A percentile compares a stretch with the other conserved stretches of the same genome.
phyloP scores from a whole-genome alignment of 805 yeast species.

The Naumovozyma baii region DNA sequence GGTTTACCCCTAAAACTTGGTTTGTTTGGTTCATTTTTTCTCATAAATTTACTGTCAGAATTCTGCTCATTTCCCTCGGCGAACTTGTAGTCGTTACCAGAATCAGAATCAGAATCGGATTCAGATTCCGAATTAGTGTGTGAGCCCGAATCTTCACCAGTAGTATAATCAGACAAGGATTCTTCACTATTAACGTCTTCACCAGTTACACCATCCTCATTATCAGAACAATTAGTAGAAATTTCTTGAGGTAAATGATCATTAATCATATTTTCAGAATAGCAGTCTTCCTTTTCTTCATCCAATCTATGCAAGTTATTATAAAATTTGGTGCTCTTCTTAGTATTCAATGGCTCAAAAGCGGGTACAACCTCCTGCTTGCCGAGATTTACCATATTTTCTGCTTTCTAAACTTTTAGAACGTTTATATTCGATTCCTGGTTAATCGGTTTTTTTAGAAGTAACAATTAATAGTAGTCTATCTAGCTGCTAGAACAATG shows the following conservation, averaged over 20 bases:
- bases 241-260: background rate
- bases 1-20: conserved; percentile 48
- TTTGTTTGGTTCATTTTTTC: background rate
- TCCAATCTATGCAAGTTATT: background rate
- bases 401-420: no score
- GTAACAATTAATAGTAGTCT: no score
- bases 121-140: background rate
- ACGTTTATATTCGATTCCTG: no score
- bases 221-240: background rate
- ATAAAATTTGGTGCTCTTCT: background rate
- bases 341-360: background rate
- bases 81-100: background rate
- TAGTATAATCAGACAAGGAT: background rate
- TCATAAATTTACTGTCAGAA: no score
- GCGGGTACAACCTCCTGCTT: background rate
- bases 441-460: no score
- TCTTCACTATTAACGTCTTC: conserved; percentile 6
- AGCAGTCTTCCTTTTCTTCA: background rate
- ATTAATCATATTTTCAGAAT: background rate
- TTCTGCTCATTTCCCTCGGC: no score
- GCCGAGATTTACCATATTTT: no score
- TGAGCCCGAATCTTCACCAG: background rate
- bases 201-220: conserved; percentile 4
- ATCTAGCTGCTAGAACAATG: no score
- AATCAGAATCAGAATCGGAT: background rate